Base-by-base conservation (phyloP, 129 eudicot genomes). In the Arctium minus region DNA sequence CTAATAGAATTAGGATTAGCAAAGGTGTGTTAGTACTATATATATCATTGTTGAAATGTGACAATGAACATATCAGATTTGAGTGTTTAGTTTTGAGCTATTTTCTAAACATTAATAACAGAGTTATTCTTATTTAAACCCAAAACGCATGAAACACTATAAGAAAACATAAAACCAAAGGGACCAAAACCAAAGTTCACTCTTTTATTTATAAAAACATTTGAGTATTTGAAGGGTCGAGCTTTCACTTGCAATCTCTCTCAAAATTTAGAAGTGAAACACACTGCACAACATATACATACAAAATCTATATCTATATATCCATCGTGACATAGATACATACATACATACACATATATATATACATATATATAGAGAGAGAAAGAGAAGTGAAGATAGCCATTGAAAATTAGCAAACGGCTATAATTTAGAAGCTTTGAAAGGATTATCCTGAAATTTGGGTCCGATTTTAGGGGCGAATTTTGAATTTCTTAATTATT, bases 331-430 rank as follows among this genome's bases (percentile, higher is more conserved):
- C 1, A 67, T 5, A 79, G 13, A 11, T 10, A 44, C 18, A 79
- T 50, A 67, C 2, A 67, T 29, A 11, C 13, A 44, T 33, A 79
- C 68, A 79, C 0, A 68, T 0, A 46, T 10, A 69, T 30, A 7
- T 40, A 33, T 30, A 79, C 39, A 38, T 68, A 79, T 69, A 69
- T 79, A 79, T 17, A 69, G 3, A 79, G n/a, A n/a, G 69, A 48
- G 60, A 48, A n/a, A 56, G 65, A 17, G 2, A 17, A 17, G 65
- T 8, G 38, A 1, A 62, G 33, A 42, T n/a, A 74, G 40, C 85
- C 85, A 81, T 13, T 31, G 80, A 39, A 22, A 75, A 40, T n/a
- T 27, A 81, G 48, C 40, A 73, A 81, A 73, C 80, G 85, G 85
- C 85, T 82, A 67, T 65, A 68, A 82, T 67, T 68, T 83, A 35